Percentiles rank a stretch among this genome's conserved stretches.
Evolutionary conservation across 2,329 filamentous ascomycete genomes (phyloP).

Genomic region (Teratosphaeria viscida): DNA sequence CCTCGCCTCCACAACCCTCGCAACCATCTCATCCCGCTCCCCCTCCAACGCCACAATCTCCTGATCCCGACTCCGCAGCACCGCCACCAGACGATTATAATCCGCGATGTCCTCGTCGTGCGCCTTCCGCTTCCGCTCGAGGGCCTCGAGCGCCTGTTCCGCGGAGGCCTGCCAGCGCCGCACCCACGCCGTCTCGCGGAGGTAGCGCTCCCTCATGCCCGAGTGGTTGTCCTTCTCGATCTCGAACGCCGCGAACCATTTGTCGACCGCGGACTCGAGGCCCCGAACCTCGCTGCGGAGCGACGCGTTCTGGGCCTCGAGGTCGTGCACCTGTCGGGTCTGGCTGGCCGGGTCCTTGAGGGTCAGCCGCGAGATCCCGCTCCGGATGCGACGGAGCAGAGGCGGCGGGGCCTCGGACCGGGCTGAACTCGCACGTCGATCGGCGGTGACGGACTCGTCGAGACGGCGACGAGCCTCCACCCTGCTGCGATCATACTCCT

Average conservation of each 20-base stretch:
- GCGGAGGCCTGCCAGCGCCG: not conserved
- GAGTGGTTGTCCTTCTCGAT: not conserved
- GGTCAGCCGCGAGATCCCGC: not conserved
- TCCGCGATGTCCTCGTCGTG: not conserved
- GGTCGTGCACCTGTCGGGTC: not conserved
- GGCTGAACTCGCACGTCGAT: not conserved
- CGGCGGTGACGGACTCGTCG: not conserved
- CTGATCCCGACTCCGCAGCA: not conserved
- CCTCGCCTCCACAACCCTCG: not conserved
- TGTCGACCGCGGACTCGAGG: not conserved
- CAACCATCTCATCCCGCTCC: not conserved
- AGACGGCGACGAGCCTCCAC: not conserved
- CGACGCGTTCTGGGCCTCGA: not conserved
- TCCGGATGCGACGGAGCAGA: not conserved
- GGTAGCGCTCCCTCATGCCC: not conserved
- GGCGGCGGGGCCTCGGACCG: not conserved
- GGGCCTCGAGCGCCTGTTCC: not conserved
- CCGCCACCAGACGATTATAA: not conserved
- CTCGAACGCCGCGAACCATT: not conserved
- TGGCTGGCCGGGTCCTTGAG: not conserved
- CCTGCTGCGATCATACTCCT: not conserved
- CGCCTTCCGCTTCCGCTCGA: not conserved
- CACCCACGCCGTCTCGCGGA: not conserved
- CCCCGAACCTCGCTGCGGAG: not conserved
- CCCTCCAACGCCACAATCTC: not conserved